phyloP scores from a whole-genome alignment of 768 basidiomycete species.

The Lepiota venenata region DNA sequence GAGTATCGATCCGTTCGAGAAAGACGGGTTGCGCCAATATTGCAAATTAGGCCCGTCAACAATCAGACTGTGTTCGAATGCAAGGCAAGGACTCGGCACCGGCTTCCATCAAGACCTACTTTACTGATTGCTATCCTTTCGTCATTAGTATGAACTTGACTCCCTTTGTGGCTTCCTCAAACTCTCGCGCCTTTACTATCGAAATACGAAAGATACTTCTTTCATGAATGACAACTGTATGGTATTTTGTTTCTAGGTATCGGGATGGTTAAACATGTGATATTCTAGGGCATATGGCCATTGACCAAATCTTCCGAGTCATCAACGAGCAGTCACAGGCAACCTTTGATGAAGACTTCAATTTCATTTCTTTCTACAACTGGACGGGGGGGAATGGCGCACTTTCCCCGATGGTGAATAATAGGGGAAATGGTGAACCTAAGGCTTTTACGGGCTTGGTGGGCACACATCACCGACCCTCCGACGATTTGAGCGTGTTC shows the following conservation, averaged over 20 bases:
- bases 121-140: not conserved
- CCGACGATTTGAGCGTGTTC: slow-evolving; percentile 69
- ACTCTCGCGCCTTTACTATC: slow-evolving; percentile 68
- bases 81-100: slow-evolving; percentile 45
- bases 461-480: slow-evolving; percentile 74
- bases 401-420: slow-evolving; percentile 60
- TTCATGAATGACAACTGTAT: slow-evolving; percentile 71
- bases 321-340: slow-evolving; percentile 75
- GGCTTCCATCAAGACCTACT: not conserved
- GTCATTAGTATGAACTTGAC: slow-evolving; percentile 68
- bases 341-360: slow-evolving; percentile 67
- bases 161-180: slow-evolving; percentile 79
- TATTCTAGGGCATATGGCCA: slow-evolving; percentile 57
- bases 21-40: not conserved
- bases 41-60: slow-evolving; percentile 51
- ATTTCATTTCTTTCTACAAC: slow-evolving; percentile 75
- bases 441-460: slow-evolving; percentile 73
- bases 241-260: slow-evolving; percentile 15
- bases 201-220: slow-evolving; percentile 65
- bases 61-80: slow-evolving; percentile 76
- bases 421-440: slow-evolving; percentile 72
- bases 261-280: not conserved
- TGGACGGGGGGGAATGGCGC: slow-evolving; percentile 74
- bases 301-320: slow-evolving; percentile 71
- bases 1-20: slow-evolving; percentile 21